A percentile compares a stretch with the other conserved stretches of the same genome.
Conservation (phyloP, 345 rosid species). For the Aurinia saxatilis region DNA sequence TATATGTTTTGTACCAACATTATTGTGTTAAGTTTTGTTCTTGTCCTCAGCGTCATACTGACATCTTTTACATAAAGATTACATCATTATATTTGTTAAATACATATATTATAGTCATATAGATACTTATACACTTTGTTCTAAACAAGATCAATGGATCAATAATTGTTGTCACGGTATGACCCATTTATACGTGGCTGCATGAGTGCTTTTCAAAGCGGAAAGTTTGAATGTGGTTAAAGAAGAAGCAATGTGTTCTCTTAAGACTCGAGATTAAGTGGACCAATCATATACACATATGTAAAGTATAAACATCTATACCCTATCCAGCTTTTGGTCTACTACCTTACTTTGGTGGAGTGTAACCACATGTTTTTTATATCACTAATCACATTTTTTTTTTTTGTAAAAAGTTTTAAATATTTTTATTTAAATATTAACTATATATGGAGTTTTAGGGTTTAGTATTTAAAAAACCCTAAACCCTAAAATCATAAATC, state of each 20-base stretch:
- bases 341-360: no score
- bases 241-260: constrained; percentile 7
- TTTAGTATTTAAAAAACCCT: no score
- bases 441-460: no score
- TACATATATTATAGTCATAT: neutral
- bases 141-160: neutral
- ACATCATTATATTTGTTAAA: neutral
- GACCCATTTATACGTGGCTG: neutral
- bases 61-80: neutral
- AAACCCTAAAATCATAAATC: no score
- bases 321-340: neutral
- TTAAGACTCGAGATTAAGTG: constrained; percentile 1
- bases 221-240: constrained; percentile 4
- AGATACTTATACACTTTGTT: neutral
- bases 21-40: constrained; percentile 1
- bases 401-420: no score
- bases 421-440: no score
- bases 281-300: neutral
- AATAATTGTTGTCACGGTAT: neutral
- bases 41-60: neutral
- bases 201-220: constrained; percentile 3
- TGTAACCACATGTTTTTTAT: no score
- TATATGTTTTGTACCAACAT: neutral
- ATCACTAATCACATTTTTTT: no score
- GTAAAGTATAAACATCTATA: neutral